Evolutionary conservation across 2,329 filamentous ascomycete species (phyloP).

Genomic region (Tricladium varicosporioides): DNA sequence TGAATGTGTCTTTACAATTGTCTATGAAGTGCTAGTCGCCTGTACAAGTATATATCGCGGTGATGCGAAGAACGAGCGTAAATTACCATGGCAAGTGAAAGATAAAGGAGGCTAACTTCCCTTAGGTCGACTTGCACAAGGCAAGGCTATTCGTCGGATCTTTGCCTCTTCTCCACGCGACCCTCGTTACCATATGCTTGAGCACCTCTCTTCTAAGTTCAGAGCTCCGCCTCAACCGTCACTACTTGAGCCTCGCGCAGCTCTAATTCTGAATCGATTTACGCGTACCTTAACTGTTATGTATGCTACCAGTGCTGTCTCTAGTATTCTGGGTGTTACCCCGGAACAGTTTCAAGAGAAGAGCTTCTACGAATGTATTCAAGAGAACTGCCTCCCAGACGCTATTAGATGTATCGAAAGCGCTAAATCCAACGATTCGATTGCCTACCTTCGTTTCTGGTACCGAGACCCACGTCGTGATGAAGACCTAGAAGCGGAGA

Average conservation of each 20-base stretch:
- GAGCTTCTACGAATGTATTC: slow-evolving; percentile 86
- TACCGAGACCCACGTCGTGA: slow-evolving; percentile 70
- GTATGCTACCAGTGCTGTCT: slow-evolving; percentile 78
- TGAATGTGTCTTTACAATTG: slow-evolving; percentile 86
- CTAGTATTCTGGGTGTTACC: slow-evolving; percentile 71
- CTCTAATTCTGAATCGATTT: slow-evolving; percentile 83
- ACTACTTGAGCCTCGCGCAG: slow-evolving; percentile 76
- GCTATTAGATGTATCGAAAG: slow-evolving; percentile 78
- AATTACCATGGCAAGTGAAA: slow-evolving; percentile 36
- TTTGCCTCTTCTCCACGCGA: slow-evolving; percentile 81
- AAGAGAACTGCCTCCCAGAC: slow-evolving; percentile 72
- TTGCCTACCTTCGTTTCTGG: slow-evolving; percentile 84
- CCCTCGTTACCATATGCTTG: slow-evolving; percentile 86
- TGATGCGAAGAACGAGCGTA: slow-evolving; percentile 71
- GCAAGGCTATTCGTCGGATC: slow-evolving; percentile 72
- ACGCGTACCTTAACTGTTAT: slow-evolving; percentile 80
- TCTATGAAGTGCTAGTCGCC: slow-evolving; percentile 83
- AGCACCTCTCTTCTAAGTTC: slow-evolving; percentile 81
- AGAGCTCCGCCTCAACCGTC: slow-evolving; percentile 54
- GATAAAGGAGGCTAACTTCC: slow-evolving; percentile 5
- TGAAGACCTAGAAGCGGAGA: slow-evolving; percentile 46
- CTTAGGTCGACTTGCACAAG: slow-evolving; percentile 71
- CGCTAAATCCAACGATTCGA: slow-evolving; percentile 87
- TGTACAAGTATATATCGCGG: slow-evolving; percentile 76
- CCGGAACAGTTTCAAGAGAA: slow-evolving; percentile 69